Conservation (phyloP, 306 rosid species). For the Parietaria judaica region DNA sequence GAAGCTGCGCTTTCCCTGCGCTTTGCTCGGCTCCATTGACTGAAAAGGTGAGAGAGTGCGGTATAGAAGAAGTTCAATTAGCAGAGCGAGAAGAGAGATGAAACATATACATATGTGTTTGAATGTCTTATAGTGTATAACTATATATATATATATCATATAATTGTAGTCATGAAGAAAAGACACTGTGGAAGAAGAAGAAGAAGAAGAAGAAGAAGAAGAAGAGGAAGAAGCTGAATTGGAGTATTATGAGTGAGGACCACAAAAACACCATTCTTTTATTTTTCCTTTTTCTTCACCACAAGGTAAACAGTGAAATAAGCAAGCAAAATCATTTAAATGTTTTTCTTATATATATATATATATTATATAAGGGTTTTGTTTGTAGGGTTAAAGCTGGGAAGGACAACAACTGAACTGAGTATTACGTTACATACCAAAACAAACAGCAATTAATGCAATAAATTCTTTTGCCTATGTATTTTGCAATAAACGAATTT, state of each 20-base stretch:
- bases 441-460: neutral
- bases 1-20: conserved; percentile 52
- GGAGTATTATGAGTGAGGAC: conserved; percentile 38
- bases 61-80: neutral
- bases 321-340: conserved; percentile 13
- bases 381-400: no score
- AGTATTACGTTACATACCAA: no score
- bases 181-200: conserved; percentile 16
- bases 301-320: conserved; percentile 21
- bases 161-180: conserved; percentile 18
- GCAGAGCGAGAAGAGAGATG: neutral
- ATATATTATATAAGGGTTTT: no score
- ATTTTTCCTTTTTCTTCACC: conserved; percentile 11
- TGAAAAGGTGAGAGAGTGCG: neutral
- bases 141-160: neutral
- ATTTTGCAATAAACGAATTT: no score
- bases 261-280: conserved; percentile 30
- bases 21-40: conserved; percentile 45
- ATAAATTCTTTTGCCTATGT: neutral
- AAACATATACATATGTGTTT: neutral
- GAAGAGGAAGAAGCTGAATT: conserved; percentile 18
- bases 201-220: conserved; percentile 18
- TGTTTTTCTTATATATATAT: no score
- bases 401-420: no score
- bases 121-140: neutral